phyloP scores from a whole-genome alignment of 208 protist species.

The Acanthamoeba healyi region DNA sequence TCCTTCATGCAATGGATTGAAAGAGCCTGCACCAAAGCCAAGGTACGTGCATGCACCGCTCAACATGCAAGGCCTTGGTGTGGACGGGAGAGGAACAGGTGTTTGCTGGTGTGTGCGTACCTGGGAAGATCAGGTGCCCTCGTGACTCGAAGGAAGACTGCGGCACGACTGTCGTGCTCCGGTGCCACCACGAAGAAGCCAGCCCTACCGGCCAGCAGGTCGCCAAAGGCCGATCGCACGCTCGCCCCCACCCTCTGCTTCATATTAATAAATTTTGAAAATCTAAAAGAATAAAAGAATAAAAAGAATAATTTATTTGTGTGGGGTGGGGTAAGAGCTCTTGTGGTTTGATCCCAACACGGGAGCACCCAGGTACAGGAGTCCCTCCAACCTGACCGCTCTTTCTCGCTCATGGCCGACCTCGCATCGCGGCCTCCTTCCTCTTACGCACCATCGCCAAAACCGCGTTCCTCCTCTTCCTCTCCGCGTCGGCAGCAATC shows the following conservation, averaged over 20 bases:
- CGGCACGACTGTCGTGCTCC: not conserved
- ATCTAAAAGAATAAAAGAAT: too few relatives aligned
- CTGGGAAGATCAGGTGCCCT: not conserved
- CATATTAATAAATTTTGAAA: not conserved
- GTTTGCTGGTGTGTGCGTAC: not conserved
- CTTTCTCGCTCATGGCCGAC: too few relatives aligned
- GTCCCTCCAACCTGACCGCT: too few relatives aligned
- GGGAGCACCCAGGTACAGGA: too few relatives aligned
- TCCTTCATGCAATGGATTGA: slow-evolving; percentile 37
- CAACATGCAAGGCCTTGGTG: not conserved
- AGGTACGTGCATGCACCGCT: not conserved
- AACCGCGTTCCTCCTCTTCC: too few relatives aligned
- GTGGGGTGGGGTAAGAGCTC: too few relatives aligned
- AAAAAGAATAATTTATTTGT: too few relatives aligned
- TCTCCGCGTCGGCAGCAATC: too few relatives aligned
- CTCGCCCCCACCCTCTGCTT: not conserved
- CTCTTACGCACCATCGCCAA: too few relatives aligned
- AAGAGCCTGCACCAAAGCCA: too few relatives aligned
- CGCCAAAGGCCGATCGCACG: not conserved
- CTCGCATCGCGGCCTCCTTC: too few relatives aligned
- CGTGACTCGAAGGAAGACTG: not conserved
- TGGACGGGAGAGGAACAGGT: not conserved
- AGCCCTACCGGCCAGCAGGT: not conserved
- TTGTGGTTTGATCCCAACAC: too few relatives aligned
- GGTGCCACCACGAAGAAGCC: slow-evolving; percentile 3